Conservation (phyloP, 495 filamentous ascomycete species). For the Cercophora samala region DNA sequence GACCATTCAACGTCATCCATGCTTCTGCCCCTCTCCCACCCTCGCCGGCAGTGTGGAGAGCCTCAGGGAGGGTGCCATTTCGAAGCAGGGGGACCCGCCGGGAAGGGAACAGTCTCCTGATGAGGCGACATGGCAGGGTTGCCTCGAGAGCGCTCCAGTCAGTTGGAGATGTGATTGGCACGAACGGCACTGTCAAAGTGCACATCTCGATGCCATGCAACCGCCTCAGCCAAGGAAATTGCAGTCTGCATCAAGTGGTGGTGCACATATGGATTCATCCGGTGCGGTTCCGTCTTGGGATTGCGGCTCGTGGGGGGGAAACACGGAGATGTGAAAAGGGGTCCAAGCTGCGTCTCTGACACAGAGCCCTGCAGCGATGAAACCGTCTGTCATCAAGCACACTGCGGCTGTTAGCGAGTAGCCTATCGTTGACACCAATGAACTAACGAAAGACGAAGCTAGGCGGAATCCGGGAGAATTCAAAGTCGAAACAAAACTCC, state of each 20-base stretch:
- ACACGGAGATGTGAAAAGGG: constrained; percentile 14
- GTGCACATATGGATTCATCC: constrained; percentile 21
- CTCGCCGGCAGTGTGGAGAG: background rate
- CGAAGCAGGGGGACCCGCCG: background rate
- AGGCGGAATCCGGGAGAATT: constrained; percentile 14
- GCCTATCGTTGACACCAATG: background rate
- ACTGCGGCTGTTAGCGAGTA: constrained; percentile 18
- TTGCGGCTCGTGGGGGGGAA: constrained; percentile 13
- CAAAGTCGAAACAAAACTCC: constrained; percentile 14
- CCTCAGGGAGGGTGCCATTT: background rate
- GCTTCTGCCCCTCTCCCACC: background rate
- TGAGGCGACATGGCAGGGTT: constrained; percentile 8
- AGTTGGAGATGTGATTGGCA: background rate
- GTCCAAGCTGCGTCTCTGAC: constrained; percentile 26
- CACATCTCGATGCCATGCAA: background rate
- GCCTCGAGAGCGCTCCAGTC: background rate
- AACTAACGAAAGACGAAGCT: constrained; percentile 13
- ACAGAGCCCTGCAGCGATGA: constrained; percentile 26
- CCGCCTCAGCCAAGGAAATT: background rate
- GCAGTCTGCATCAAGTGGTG: constrained; percentile 17
- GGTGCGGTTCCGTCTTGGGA: constrained; percentile 24
- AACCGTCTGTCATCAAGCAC: constrained; percentile 16
- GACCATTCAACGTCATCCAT: constrained; percentile 4
- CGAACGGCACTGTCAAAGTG: background rate
- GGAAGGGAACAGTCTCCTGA: constrained; percentile 17